phyloP scores from a whole-genome alignment of 208 protist genomes.

The Trypanosomatidae sp. region DNA sequence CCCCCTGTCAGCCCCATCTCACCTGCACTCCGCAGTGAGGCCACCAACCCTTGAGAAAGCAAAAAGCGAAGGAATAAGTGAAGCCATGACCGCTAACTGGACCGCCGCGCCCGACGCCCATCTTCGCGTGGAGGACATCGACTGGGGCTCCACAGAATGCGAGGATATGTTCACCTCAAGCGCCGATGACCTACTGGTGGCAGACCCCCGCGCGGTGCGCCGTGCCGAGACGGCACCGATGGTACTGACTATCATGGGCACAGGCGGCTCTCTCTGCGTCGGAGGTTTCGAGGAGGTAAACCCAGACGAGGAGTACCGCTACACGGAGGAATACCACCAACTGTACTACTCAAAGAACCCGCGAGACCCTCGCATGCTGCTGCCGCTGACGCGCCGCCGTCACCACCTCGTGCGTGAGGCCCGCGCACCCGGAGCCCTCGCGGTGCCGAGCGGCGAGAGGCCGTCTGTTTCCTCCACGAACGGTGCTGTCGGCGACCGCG shows the following conservation, averaged over 20 bases:
- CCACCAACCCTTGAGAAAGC: background rate
- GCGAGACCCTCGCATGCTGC: constrained; percentile 81
- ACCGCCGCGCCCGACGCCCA: constrained; percentile 11
- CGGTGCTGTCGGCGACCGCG: constrained; percentile 18
- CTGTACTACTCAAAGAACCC: constrained; percentile 82
- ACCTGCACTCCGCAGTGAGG: background rate
- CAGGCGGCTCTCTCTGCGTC: constrained; percentile 51
- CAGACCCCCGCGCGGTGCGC: constrained; percentile 63
- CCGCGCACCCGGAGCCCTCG: constrained; percentile 8
- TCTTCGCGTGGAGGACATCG: constrained; percentile 32
- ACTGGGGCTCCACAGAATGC: constrained; percentile 36
- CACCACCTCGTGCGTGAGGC: constrained; percentile 23
- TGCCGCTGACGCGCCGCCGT: constrained; percentile 51
- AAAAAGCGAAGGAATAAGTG: background rate
- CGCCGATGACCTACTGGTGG: constrained; percentile 33
- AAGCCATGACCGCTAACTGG: constrained; percentile 14
- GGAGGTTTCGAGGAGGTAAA: constrained; percentile 42
- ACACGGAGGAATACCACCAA: constrained; percentile 76
- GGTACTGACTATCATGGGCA: constrained; percentile 63
- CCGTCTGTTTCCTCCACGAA: constrained; percentile 1
- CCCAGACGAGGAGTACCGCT: constrained; percentile 79
- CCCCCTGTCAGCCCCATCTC: background rate
- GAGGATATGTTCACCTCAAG: constrained; percentile 39
- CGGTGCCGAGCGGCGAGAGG: constrained; percentile 15
- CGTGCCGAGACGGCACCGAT: constrained; percentile 80